phyloP scores from a whole-genome alignment of 768 basidiomycete species.

The Pleurotus salmoneostramineus region DNA sequence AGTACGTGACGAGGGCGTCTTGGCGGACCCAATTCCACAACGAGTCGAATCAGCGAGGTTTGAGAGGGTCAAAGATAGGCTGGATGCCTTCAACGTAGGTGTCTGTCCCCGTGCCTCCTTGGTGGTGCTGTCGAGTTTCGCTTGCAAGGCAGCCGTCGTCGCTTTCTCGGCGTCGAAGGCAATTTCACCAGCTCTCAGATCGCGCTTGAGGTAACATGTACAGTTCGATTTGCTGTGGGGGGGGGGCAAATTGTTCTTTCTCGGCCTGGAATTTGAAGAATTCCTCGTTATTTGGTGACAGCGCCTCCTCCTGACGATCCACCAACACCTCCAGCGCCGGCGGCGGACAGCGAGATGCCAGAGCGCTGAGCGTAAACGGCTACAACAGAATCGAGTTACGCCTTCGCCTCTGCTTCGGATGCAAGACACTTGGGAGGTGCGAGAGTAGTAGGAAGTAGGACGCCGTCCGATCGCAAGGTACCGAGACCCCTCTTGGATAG shows the following conservation, averaged over 20 bases:
- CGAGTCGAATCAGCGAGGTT: conserved; percentile 97
- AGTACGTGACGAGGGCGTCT: conserved; percentile 94
- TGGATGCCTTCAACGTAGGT: conserved; percentile 92
- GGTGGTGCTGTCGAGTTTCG: conserved; percentile 81
- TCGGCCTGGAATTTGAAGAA: conserved; percentile 95
- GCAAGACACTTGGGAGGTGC: conserved; percentile 93
- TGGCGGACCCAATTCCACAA: conserved; percentile 99
- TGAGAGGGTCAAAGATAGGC: conserved; percentile 90
- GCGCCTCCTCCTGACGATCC: conserved; percentile 72
- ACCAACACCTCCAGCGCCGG: conserved; percentile 55
- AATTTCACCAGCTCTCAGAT: conserved; percentile 89
- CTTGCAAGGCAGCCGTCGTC: conserved; percentile 66
- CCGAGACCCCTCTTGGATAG: conserved; percentile 97
- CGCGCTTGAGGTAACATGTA: conserved; percentile 95
- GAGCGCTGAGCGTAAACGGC: conserved; percentile 83
- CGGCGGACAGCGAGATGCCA: conserved; percentile 79
- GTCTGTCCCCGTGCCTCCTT: conserved; percentile 82
- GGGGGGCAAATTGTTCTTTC: conserved; percentile 78
- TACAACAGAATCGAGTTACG: conserved; percentile 88
- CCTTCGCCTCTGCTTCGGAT: conserved; percentile 88
- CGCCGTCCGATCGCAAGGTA: conserved; percentile 81
- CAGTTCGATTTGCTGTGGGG: conserved; percentile 85
- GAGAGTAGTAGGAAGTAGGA: conserved; percentile 86
- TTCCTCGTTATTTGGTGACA: conserved; percentile 93
- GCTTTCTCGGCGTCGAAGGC: conserved; percentile 86